Conservation (phyloP, 2,329 filamentous ascomycete genomes). For the Monilinia aucupariae region DNA sequence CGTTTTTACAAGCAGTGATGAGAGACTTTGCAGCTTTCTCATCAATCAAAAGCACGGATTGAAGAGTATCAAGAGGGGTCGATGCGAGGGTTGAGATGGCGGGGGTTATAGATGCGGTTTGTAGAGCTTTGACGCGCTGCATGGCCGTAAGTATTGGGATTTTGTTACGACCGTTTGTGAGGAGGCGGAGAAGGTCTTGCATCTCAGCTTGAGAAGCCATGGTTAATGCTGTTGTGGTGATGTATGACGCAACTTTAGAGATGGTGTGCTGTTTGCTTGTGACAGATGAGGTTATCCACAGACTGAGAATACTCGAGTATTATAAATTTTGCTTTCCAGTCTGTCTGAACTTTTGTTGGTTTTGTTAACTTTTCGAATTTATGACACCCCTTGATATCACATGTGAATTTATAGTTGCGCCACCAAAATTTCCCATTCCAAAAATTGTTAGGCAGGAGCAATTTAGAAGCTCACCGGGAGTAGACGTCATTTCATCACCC, state of each 20-base stretch:
- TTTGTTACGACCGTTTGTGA: constrained; percentile 50
- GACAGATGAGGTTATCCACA: neutral
- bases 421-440: neutral
- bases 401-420: neutral
- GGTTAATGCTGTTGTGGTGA: neutral
- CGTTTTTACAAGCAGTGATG: constrained; percentile 31
- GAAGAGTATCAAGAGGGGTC: constrained; percentile 25
- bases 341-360: neutral
- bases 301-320: neutral
- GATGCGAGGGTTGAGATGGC: constrained; percentile 30
- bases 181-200: constrained; percentile 55
- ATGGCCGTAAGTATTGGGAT: constrained; percentile 55
- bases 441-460: neutral
- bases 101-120: constrained; percentile 45
- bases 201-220: constrained; percentile 41
- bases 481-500: constrained; percentile 8
- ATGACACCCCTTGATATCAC: neutral
- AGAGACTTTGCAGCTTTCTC: constrained; percentile 34
- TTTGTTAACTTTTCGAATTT: neutral
- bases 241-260: neutral
- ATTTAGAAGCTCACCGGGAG: neutral
- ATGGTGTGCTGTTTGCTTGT: neutral
- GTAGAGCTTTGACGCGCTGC: constrained; percentile 52
- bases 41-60: constrained; percentile 27
- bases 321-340: neutral